Percentiles rank a stretch among this genome's conserved stretches.
phyloP scores from a whole-genome alignment of 345 rosid genomes.

The Brassica incana region DNA sequence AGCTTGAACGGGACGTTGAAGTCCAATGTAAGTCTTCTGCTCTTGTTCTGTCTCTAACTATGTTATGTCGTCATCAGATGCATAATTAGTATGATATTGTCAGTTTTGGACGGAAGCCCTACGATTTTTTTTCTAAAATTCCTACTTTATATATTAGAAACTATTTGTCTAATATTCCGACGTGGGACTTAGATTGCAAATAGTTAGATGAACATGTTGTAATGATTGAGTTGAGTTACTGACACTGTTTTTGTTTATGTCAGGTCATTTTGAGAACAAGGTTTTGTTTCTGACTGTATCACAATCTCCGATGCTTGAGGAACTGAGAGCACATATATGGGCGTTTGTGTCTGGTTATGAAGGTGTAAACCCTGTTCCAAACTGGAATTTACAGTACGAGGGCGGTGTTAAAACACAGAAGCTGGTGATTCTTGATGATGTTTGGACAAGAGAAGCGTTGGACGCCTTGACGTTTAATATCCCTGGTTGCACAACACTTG shows the following conservation, averaged over 20 bases:
- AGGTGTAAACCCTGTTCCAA: conserved; percentile 36
- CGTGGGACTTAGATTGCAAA: background rate
- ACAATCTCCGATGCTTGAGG: conserved; percentile 71
- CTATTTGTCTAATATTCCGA: too few species aligned
- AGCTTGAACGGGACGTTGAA: conserved; percentile 59
- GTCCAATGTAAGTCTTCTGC: conserved; percentile 53
- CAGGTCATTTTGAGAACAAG: conserved; percentile 57
- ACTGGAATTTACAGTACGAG: conserved; percentile 43
- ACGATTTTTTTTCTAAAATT: too few species aligned
- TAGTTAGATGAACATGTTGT: background rate
- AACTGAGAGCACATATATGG: conserved; percentile 47
- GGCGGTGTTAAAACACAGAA: conserved; percentile 26
- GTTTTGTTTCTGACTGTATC: conserved; percentile 78
- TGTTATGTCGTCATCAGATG: background rate
- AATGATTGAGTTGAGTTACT: background rate
- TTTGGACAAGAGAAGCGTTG: conserved; percentile 40
- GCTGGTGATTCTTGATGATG: conserved; percentile 49
- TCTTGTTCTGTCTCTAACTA: background rate
- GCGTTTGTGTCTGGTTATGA: conserved; percentile 46
- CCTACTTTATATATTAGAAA: too few species aligned
- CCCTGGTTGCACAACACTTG: conserved; percentile 68
- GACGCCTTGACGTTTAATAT: conserved; percentile 53
- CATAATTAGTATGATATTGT: too few species aligned
- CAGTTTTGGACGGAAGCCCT: too few species aligned
- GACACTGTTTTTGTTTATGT: background rate